A percentile compares a stretch with the other conserved stretches of the same genome.
Evolutionary conservation across 768 basidiomycete species (phyloP).

Genomic region (Rhodotorula graminis): DNA sequence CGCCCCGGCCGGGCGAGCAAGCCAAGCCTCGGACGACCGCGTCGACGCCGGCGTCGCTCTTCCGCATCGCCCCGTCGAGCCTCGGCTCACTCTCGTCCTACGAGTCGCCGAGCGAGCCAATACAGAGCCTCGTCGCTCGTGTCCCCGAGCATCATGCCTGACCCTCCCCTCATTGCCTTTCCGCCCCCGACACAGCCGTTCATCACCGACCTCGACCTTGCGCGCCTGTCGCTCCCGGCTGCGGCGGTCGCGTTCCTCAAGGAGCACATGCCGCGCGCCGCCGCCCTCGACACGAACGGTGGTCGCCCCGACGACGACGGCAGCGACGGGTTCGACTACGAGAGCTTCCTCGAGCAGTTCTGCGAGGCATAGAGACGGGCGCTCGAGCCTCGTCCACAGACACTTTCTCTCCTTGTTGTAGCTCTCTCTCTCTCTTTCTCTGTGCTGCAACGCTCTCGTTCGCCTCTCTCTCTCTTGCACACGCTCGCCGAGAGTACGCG

Average conservation of each 20-base stretch:
- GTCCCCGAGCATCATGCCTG: neutral
- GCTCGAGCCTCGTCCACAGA: neutral
- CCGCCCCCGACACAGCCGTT: slow-evolving; percentile 58
- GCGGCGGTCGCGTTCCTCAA: slow-evolving; percentile 73
- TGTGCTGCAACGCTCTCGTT: too few relatives aligned
- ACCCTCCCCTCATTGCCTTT: neutral
- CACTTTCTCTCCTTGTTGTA: neutral
- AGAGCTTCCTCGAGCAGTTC: slow-evolving; percentile 72
- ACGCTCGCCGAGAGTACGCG: too few relatives aligned
- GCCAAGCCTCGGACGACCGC: too few relatives aligned
- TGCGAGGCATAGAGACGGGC: slow-evolving; percentile 48
- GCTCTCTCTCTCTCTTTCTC: too few relatives aligned
- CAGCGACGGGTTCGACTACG: slow-evolving; percentile 52
- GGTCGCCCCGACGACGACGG: slow-evolving; percentile 8
- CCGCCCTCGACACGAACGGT: neutral
- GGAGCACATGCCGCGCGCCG: slow-evolving; percentile 66
- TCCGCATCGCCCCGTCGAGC: too few relatives aligned
- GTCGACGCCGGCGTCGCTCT: too few relatives aligned
- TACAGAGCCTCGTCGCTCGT: too few relatives aligned
- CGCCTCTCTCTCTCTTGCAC: too few relatives aligned
- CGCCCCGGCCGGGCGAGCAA: too few relatives aligned
- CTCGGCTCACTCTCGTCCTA: too few relatives aligned
- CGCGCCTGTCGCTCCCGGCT: slow-evolving; percentile 70
- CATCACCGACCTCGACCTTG: slow-evolving; percentile 88
- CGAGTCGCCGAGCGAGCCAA: too few relatives aligned